These are phyloP conservation scores for Decorospora gaudefroyi DNA, from an alignment of 2,329 filamentous ascomycete species.

Conservation along the genomic window DNA sequence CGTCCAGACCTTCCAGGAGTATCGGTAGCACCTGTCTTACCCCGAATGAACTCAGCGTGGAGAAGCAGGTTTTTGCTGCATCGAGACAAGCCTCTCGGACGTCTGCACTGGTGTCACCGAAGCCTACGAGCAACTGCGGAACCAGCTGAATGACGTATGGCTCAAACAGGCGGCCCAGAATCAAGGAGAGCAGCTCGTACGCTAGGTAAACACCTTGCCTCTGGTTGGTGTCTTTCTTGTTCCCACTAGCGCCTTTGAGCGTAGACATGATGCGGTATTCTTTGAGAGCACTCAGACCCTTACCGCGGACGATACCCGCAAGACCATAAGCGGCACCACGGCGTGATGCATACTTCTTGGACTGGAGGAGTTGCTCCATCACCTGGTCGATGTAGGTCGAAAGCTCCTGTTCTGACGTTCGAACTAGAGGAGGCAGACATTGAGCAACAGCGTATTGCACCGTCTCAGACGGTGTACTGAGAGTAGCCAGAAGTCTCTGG, in stretches of 20 bases:
- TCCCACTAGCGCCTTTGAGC: conserved; percentile 81
- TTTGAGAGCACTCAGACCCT: conserved; percentile 77
- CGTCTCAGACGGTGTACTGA: conserved; percentile 93
- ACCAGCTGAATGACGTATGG: conserved; percentile 96
- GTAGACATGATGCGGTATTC: conserved; percentile 86
- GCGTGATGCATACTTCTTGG: conserved; percentile 89
- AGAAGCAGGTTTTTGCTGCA: conserved; percentile 91
- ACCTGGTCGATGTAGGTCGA: conserved; percentile 80
- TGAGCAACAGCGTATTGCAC: conserved; percentile 96
- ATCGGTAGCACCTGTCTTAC: conserved; percentile 94
- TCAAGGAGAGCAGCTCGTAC: conserved; percentile 84
- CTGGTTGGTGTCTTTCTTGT: conserved; percentile 90
- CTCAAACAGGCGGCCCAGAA: conserved; percentile 88
- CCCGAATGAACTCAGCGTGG: conserved; percentile 89
- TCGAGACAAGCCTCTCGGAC: conserved; percentile 93
- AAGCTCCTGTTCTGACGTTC: conserved; percentile 75
- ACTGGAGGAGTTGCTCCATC: conserved; percentile 78
- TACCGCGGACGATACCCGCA: conserved; percentile 86
- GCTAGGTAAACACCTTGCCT: conserved; percentile 86
- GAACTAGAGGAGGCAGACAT: conserved; percentile 88
- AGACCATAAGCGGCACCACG: conserved; percentile 94
- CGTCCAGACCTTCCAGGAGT: conserved; percentile 86
- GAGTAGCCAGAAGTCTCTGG: conserved; percentile 78
- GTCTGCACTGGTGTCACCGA: conserved; percentile 84
- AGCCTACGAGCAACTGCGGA: conserved; percentile 83